These are phyloP conservation scores for Eugenia klotzschiana DNA, from an alignment of 441 rosid species.

Conservation along the genomic window DNA sequence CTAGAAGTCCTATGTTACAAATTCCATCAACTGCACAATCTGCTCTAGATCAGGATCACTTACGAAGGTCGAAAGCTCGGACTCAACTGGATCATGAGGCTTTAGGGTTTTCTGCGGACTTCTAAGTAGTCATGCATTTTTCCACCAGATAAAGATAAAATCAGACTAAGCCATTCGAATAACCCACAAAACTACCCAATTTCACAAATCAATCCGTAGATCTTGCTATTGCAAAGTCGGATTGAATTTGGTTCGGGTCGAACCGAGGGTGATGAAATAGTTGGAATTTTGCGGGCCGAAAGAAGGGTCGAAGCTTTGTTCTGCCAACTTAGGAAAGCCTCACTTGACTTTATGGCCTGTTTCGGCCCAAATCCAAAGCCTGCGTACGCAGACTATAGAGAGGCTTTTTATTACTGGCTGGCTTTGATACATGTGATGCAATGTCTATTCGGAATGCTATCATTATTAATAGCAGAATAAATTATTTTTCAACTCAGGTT, in stretches of 20 bases:
- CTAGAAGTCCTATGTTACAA: not conserved
- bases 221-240: not conserved
- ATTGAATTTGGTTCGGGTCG: too few species aligned
- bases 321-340: not conserved
- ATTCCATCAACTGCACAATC: accelerated
- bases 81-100: accelerated
- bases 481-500: too few species aligned
- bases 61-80: too few species aligned
- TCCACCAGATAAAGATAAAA: not conserved
- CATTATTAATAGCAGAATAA: not conserved
- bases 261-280: not conserved
- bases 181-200: not conserved
- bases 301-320: accelerated
- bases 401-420: not conserved
- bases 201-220: not conserved
- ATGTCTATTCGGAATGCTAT: too few species aligned
- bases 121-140: accelerated
- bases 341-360: not conserved
- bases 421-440: too few species aligned
- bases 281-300: not conserved
- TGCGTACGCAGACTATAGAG: not conserved
- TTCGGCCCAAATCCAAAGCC: not conserved
- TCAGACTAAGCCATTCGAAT: not conserved
- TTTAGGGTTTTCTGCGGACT: not conserved
- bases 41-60: not conserved